Evolutionary conservation across 768 basidiomycete species (phyloP).

Genomic region (Cystofilobasidium macerans): DNA sequence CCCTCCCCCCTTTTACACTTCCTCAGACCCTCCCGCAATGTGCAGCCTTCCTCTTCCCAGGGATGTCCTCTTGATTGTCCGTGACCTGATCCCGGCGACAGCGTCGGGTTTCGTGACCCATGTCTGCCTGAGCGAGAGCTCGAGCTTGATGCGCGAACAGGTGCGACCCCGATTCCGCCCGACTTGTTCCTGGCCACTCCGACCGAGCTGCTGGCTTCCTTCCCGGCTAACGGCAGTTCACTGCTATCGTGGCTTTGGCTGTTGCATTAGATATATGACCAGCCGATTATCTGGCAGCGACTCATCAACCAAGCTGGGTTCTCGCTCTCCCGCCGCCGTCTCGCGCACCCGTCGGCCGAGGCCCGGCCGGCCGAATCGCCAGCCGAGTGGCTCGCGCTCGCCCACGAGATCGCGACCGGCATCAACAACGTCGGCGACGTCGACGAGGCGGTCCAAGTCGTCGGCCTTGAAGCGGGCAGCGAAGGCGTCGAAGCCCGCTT

Average conservation of each 20-base stretch:
- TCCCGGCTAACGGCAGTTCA: background rate
- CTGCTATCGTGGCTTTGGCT: no score
- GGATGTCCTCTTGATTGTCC: constrained; percentile 3
- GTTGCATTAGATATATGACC: background rate
- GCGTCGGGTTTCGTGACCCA: background rate
- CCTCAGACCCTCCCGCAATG: background rate
- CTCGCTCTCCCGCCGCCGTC: background rate
- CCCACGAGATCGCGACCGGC: background rate
- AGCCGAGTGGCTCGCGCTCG: background rate
- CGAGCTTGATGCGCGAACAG: background rate
- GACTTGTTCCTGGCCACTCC: background rate
- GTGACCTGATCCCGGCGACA: background rate
- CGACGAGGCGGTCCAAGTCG: background rate
- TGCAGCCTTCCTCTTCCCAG: background rate
- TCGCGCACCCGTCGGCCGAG: background rate
- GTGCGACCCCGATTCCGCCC: background rate
- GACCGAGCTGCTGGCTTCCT: no score
- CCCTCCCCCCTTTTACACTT: background rate
- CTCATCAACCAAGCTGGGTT: background rate
- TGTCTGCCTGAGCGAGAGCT: background rate
- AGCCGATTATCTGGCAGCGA: background rate
- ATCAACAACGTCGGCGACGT: background rate
- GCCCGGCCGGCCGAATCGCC: background rate
- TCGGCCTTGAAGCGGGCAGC: constrained; percentile 3
- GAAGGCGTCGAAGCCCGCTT: constrained; percentile 10